Conservation (phyloP, 2,329 filamentous ascomycete species). For the Parasarocladium wereldwijsianum region DNA sequence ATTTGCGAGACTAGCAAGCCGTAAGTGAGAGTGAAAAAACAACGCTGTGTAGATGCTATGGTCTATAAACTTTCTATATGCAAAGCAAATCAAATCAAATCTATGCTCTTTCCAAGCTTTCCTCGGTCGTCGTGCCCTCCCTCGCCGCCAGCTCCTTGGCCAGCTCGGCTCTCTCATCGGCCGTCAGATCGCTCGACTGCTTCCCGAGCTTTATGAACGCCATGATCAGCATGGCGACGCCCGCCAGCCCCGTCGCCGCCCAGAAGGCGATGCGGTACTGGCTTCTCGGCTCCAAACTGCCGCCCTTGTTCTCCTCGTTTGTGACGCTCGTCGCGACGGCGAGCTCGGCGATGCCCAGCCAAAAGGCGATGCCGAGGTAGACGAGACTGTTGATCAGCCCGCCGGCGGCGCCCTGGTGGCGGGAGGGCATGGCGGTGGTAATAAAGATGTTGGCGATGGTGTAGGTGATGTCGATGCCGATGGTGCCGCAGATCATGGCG, state of each 20-base stretch:
- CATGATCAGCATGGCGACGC: conserved; percentile 34
- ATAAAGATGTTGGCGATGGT: conserved; percentile 67
- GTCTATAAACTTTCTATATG: no score
- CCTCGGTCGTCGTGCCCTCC: no score
- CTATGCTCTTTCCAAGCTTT: no score
- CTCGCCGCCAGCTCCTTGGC: conserved; percentile 6
- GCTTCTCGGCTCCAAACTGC: conserved; percentile 21
- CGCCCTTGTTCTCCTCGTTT: conserved; percentile 4
- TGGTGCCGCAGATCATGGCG: conserved; percentile 50
- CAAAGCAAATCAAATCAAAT: no score
- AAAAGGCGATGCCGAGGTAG: conserved; percentile 58
- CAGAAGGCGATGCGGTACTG: conserved; percentile 55
- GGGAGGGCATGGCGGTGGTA: conserved; percentile 52
- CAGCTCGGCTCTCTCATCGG: conserved; percentile 33
- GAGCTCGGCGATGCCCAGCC: conserved; percentile 57
- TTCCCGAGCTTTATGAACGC: conserved; percentile 39
- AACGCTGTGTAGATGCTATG: no score
- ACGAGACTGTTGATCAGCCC: conserved; percentile 56
- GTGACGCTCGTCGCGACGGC: conserved; percentile 32
- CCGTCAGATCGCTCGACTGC: conserved; percentile 40
- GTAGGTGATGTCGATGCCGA: conserved; percentile 63
- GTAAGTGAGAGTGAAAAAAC: no score
- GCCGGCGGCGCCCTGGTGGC: conserved; percentile 56
- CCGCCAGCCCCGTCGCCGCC: conserved; percentile 44
- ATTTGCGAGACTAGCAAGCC: no score